A percentile compares a stretch with the other conserved stretches of the same genome.
Evolutionary conservation across 306 rosid species (phyloP).

Genomic region (Prunus fruticosa): DNA sequence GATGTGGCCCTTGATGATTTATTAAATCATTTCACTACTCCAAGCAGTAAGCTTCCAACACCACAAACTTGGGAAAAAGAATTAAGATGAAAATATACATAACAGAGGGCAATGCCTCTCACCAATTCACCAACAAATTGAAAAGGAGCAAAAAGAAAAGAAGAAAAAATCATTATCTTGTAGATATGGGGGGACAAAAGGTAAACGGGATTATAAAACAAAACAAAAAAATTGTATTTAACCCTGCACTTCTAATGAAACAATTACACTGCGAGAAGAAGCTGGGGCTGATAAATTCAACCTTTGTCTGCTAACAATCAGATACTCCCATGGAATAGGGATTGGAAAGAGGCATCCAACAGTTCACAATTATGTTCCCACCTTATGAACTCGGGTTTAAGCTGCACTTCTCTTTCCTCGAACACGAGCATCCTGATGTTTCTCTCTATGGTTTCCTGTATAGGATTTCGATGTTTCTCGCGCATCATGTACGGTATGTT

Average conservation of each 20-base stretch:
- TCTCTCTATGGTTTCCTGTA: slow-evolving; percentile 33
- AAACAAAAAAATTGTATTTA: slow-evolving; percentile 4
- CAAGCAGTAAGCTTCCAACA: slow-evolving; percentile 34
- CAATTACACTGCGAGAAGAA: slow-evolving; percentile 32
- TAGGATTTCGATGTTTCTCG: slow-evolving; percentile 44
- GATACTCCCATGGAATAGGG: slow-evolving; percentile 11
- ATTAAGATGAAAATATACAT: slow-evolving; percentile 47
- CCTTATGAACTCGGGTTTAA: slow-evolving; percentile 29
- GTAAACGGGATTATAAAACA: slow-evolving; percentile 24
- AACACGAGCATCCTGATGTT: slow-evolving; percentile 23
- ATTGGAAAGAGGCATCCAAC: slow-evolving; percentile 18
- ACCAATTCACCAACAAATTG: slow-evolving; percentile 33
- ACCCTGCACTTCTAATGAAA: slow-evolving; percentile 31
- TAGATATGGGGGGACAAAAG: slow-evolving; percentile 23
- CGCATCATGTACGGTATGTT: slow-evolving; percentile 44
- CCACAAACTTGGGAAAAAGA: slow-evolving; percentile 30
- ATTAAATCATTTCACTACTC: slow-evolving; percentile 20
- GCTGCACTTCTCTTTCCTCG: slow-evolving; percentile 62
- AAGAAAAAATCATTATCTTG: slow-evolving; percentile 4
- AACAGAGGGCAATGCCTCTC: slow-evolving; percentile 26
- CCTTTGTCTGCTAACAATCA: slow-evolving; percentile 19
- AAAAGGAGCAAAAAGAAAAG: slow-evolving; percentile 19
- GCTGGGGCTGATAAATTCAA: slow-evolving; percentile 14
- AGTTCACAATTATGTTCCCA: slow-evolving; percentile 29
- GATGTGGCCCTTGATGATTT: background rate